Conservation (phyloP, 768 basidiomycete species). For the Mycena olivaceomarginata region DNA sequence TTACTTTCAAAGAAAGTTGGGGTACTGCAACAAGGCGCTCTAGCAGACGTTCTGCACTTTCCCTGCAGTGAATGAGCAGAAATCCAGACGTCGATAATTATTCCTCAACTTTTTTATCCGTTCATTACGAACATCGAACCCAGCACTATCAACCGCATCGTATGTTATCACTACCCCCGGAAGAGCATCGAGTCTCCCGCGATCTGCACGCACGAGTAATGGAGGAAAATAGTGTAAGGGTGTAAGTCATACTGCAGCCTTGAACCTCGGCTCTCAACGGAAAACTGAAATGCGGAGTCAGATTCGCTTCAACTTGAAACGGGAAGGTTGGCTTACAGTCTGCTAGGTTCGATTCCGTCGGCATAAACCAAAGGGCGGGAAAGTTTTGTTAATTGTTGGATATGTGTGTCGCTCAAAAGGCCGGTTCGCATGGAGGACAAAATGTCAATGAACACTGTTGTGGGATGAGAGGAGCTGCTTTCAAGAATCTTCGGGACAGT, state of each 20-base stretch:
- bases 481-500: constrained; percentile 9
- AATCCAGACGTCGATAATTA: neutral
- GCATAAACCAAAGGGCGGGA: constrained; percentile 75
- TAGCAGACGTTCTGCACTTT: constrained; percentile 56
- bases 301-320: neutral
- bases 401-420: constrained; percentile 69
- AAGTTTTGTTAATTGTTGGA: constrained; percentile 72
- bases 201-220: constrained; percentile 54
- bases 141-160: constrained; percentile 65
- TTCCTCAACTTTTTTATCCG: constrained; percentile 51
- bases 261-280: constrained; percentile 88
- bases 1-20: constrained; percentile 69
- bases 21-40: constrained; percentile 71
- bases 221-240: neutral
- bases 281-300: constrained; percentile 68
- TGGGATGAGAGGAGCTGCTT: constrained; percentile 8
- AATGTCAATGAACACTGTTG: constrained; percentile 86
- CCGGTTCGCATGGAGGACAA: constrained; percentile 93
- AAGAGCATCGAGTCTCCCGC: constrained; percentile 72
- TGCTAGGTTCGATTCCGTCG: constrained; percentile 88
- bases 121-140: constrained; percentile 59
- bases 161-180: constrained; percentile 57
- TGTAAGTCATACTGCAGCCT: constrained; percentile 62
- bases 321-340: constrained; percentile 71
- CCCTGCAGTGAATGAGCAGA: constrained; percentile 14